phyloP scores from a whole-genome alignment of 2,329 filamentous ascomycete species.

The Sclerotinia spermophila region DNA sequence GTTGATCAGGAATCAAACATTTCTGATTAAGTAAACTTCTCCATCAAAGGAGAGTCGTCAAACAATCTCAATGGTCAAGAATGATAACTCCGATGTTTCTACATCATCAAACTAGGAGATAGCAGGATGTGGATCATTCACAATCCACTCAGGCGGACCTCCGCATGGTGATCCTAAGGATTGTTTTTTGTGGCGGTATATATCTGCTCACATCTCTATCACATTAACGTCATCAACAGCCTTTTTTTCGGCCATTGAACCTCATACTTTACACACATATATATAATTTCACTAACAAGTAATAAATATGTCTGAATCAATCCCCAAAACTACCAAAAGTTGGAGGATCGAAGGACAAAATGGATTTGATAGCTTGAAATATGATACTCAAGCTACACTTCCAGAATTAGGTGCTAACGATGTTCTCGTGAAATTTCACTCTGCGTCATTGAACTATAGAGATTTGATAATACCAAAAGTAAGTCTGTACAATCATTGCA shows the following conservation, averaged over 20 bases:
- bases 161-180: background rate
- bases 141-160: background rate
- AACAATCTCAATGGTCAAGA: background rate
- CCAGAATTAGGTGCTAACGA: slow-evolving; percentile 48
- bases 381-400: slow-evolving; percentile 39
- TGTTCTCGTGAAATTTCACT: slow-evolving; percentile 50
- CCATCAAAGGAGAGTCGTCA: background rate
- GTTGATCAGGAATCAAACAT: background rate
- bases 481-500: background rate
- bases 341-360: slow-evolving; percentile 51
- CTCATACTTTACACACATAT: background rate
- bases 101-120: slow-evolving; percentile 5
- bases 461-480: slow-evolving; percentile 40
- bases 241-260: background rate
- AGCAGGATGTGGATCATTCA: background rate
- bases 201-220: background rate
- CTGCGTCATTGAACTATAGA: slow-evolving; percentile 42
- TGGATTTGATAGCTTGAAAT: slow-evolving; percentile 48
- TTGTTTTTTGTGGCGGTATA: background rate
- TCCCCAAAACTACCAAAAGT: slow-evolving; percentile 33
- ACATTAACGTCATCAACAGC: background rate
- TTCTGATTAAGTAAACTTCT: background rate
- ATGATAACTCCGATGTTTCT: slow-evolving; percentile 1
- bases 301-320: slow-evolving; percentile 24
- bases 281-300: background rate